Conservation (phyloP, 306 rosid genomes). For the Pyrus pyrifolia region DNA sequence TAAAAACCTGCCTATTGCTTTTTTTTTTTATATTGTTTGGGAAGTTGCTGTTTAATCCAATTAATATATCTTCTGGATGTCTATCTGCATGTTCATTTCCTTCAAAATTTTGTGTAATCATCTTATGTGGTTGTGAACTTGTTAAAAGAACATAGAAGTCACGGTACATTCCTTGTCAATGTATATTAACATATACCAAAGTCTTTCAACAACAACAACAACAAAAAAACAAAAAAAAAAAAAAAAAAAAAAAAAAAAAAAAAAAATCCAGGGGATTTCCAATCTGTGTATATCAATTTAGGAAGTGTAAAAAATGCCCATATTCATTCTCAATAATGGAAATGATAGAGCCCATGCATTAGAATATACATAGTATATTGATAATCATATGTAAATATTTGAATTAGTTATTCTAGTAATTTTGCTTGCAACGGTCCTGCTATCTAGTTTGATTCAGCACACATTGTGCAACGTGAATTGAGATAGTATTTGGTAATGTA, state of each 20-base stretch:
- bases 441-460: neutral
- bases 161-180: neutral
- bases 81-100: neutral
- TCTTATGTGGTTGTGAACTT: neutral
- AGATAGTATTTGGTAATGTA: neutral
- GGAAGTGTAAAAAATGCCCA: neutral
- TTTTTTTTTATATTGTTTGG: neutral
- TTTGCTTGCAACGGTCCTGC: neutral
- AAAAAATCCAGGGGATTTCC: neutral
- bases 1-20: slow-evolving; percentile 3
- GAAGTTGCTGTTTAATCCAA: neutral
- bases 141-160: neutral
- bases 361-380: neutral
- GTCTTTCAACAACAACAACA: too few relatives aligned
- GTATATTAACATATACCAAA: neutral
- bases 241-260: neutral
- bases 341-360: neutral
- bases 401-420: neutral
- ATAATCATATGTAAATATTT: neutral
- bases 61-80: neutral
- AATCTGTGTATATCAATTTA: neutral
- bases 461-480: neutral
- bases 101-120: neutral
- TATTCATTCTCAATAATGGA: too few relatives aligned
- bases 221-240: too few relatives aligned